Evolutionary conservation across 2,329 filamentous ascomycete genomes (phyloP).

Genomic region (Cordyceps farinosa): DNA sequence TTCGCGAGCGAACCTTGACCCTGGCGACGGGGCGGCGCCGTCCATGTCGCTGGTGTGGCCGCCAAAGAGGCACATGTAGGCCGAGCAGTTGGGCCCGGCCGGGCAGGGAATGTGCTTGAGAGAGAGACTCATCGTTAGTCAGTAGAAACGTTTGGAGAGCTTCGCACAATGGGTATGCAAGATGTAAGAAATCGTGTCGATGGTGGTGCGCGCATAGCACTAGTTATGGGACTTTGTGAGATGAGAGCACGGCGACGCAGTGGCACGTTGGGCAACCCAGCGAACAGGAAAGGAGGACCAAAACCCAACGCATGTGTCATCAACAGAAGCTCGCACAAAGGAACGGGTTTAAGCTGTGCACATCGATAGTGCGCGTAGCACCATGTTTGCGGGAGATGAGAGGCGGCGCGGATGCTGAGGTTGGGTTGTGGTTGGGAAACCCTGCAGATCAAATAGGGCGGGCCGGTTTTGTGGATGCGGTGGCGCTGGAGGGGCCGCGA

Average conservation of each 20-base stretch:
- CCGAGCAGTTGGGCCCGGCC: conserved; percentile 44
- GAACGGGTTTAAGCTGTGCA: not conserved
- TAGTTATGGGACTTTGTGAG: not conserved
- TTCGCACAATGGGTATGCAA: not conserved
- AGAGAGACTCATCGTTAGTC: conserved; percentile 32
- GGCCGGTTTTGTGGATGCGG: conserved; percentile 6
- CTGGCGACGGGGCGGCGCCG: not conserved
- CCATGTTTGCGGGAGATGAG: conserved; percentile 3
- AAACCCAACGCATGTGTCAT: not conserved
- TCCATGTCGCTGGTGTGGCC: conserved; percentile 33
- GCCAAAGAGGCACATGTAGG: conserved; percentile 50
- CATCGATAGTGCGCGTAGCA: conserved; percentile 5
- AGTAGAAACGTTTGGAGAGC: not conserved
- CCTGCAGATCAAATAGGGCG: conserved; percentile 3
- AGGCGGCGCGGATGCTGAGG: not conserved
- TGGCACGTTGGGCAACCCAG: not conserved
- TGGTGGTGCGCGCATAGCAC: not conserved
- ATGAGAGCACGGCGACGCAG: not conserved
- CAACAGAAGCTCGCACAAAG: not conserved
- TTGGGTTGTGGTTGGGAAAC: conserved; percentile 3
- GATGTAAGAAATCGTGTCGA: not conserved
- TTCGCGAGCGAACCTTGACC: not conserved
- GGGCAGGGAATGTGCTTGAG: conserved; percentile 51
- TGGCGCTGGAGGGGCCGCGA: not conserved
- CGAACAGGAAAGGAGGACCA: not conserved